A percentile compares a stretch with the other conserved stretches of the same genome.
These are phyloP conservation scores for Diaporthe longicolla DNA, from an alignment of 2,329 filamentous ascomycete species.

Conservation along the genomic window DNA sequence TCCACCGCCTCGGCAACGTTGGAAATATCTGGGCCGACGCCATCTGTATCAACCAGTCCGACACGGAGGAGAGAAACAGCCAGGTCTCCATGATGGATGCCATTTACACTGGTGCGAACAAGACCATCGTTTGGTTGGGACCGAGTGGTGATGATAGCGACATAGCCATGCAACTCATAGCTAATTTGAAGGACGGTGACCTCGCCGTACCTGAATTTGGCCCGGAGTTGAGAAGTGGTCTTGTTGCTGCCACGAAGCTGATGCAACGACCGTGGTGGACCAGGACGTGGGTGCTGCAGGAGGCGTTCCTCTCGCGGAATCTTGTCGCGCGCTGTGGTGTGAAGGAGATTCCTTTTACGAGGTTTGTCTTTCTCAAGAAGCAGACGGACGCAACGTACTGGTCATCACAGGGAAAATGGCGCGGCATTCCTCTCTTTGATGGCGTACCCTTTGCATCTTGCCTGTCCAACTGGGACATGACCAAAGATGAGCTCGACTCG, in stretches of 20 bases:
- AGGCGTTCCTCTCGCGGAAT: conserved; percentile 13
- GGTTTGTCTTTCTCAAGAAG: conserved; percentile 10
- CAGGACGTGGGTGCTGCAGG: conserved; percentile 10
- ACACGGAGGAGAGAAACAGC: conserved; percentile 16
- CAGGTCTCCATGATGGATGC: conserved; percentile 22
- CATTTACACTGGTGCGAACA: background rate
- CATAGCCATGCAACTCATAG: background rate
- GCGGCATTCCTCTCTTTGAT: background rate
- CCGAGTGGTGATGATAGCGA: conserved; percentile 1
- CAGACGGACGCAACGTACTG: background rate
- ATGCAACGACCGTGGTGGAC: conserved; percentile 20
- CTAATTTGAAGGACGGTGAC: background rate
- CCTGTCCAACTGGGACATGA: conserved; percentile 10
- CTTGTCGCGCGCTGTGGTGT: conserved; percentile 5
- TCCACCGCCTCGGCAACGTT: background rate
- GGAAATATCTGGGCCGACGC: conserved; percentile 11
- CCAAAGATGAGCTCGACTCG: background rate
- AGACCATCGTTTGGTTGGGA: conserved; percentile 26
- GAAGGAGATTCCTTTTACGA: conserved; percentile 1
- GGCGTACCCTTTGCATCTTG: conserved; percentile 9
- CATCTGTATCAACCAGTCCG: background rate
- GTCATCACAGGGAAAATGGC: background rate
- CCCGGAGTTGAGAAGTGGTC: background rate
- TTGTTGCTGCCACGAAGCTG: background rate
- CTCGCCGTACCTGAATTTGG: background rate